Conservation (phyloP, 2,329 filamentous ascomycete genomes). For the Clonostachys byssicola region DNA sequence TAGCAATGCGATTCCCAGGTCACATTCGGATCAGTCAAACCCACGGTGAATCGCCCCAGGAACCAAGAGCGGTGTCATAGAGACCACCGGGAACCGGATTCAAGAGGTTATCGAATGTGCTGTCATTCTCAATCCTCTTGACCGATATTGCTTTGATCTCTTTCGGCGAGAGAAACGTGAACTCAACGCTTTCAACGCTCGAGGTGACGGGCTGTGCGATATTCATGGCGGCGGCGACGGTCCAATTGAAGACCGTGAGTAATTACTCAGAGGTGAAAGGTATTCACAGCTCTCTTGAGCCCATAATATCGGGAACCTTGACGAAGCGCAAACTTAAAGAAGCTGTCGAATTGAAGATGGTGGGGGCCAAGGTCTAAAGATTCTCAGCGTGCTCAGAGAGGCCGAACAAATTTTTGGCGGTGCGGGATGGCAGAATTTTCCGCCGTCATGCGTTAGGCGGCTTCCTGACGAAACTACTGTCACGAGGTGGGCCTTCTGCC, state of each 20-base stretch:
- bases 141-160: slow-evolving; percentile 90
- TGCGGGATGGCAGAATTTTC: slow-evolving; percentile 35
- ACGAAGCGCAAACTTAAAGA: no score
- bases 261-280: no score
- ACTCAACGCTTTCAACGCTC: slow-evolving; percentile 82
- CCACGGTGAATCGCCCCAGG: slow-evolving; percentile 81
- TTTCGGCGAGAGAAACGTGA: slow-evolving; percentile 74
- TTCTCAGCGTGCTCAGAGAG: background rate
- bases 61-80: slow-evolving; percentile 87
- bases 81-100: slow-evolving; percentile 88
- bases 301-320: no score
- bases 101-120: slow-evolving; percentile 88
- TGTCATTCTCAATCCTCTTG: slow-evolving; percentile 88
- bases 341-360: background rate
- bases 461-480: no score
- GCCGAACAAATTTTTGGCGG: slow-evolving; percentile 38
- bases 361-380: slow-evolving; percentile 1
- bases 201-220: slow-evolving; percentile 80
- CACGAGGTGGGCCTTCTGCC: no score
- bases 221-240: slow-evolving; percentile 47
- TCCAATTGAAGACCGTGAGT: background rate
- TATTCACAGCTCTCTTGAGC: no score
- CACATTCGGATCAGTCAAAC: slow-evolving; percentile 5
- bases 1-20: slow-evolving; percentile 1
- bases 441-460: background rate